Base-by-base conservation (phyloP, 768 basidiomycete genomes). In the Paxillus rubicundulus region DNA sequence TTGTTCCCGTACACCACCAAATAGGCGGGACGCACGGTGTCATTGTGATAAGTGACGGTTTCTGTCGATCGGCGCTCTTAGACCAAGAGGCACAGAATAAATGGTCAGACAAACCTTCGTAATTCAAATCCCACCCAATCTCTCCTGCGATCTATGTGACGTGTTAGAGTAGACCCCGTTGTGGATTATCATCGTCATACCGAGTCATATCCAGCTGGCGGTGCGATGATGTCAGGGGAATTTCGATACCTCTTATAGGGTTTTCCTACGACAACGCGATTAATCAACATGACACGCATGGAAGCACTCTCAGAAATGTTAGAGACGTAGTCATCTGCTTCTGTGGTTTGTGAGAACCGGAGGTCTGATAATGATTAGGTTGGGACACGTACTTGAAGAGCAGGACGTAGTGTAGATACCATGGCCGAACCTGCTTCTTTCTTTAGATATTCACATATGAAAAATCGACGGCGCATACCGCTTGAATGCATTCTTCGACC, bases 341-440 rank as follows among this genome's bases (percentile, higher is more conserved):
- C 85, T 86, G 56, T 40, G 41, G 18, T 52, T 43, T 10, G 33
- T 64, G 12, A 64, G 51, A 8, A 37, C 52, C 17, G 12, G 44
- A 9, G 16, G 34, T 4, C 33, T 10, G 13, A 0, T 13, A 21
- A 14, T 9, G 24, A 42, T 34, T 27, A 33, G 33, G 5, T 20
- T 17, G 43, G 39, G 17, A 40, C 17, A 69, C 77, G 44, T 58
- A 85, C 85, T 87, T 6, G 84, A 86, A 13, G 85, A 85, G 61
- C 83, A 84, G 2, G 78, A 61, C 13, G 82, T 83, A 1, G 81
- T 82, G 61, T 87, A 87, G 39, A 87, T 85, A 3, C 85, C 86
- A 6, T 72, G 74, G n/a, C 85, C 85, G 63, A 87, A 87, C 54
- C 85, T 82, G 57, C 39, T 32, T 9, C 20, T 7, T 17, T n/a